Conservation (phyloP, 2,329 filamentous ascomycete genomes). For the Colletotrichum eremochloae region DNA sequence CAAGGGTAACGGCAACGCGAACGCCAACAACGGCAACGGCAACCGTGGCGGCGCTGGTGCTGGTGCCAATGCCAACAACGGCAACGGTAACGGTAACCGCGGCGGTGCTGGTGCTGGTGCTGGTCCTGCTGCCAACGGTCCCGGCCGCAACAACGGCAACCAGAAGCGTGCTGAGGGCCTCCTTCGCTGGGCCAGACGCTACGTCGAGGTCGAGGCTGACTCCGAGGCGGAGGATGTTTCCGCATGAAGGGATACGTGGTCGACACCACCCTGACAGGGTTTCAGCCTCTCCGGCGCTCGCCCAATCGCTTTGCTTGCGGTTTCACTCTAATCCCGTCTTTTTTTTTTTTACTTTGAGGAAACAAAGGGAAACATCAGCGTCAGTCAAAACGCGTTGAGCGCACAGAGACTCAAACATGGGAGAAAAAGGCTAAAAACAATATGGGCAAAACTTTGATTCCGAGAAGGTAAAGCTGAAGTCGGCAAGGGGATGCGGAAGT, state of each 20-base stretch:
- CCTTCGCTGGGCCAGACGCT: conserved; percentile 37
- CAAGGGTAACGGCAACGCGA: conserved; percentile 20
- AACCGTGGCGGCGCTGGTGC: conserved; percentile 24
- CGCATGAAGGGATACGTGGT: conserved; percentile 15
- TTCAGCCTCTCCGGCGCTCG: conserved; percentile 9
- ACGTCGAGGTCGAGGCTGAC: conserved; percentile 23
- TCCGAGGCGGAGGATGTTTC: conserved; percentile 19
- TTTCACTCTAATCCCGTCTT: conserved; percentile 24
- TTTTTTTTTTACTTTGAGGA: background rate
- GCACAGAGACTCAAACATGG: conserved; percentile 8
- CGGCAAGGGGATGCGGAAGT: conserved; percentile 12
- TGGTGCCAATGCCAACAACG: conserved; percentile 35
- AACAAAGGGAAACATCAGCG: background rate
- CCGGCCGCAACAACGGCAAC: conserved; percentile 23
- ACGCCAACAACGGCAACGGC: conserved; percentile 42
- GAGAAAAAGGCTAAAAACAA: background rate
- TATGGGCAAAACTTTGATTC: background rate
- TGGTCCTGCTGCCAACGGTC: background rate
- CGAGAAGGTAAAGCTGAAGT: background rate
- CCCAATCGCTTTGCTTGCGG: conserved; percentile 11
- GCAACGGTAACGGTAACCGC: background rate
- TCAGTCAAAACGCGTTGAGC: background rate
- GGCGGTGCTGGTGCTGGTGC: too few relatives aligned
- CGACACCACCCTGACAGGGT: conserved; percentile 1
- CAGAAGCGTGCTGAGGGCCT: background rate